Evolutionary conservation across 495 filamentous ascomycete genomes (phyloP).

Genomic region (Acidiella bohemica): DNA sequence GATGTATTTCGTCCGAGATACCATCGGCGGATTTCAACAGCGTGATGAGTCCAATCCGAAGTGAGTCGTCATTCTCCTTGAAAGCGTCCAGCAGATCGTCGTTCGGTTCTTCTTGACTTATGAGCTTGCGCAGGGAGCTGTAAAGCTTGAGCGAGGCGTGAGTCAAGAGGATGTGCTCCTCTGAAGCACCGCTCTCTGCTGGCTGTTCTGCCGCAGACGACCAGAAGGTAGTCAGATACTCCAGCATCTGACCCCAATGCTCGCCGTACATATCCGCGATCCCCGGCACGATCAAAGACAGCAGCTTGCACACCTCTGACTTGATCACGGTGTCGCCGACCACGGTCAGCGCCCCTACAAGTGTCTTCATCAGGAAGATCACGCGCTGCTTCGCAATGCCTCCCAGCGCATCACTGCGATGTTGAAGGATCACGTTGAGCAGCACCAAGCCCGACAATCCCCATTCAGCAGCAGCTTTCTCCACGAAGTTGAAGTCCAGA

Average conservation of each 20-base stretch:
- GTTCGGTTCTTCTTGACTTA: conserved; percentile 45
- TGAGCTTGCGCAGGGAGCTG: conserved; percentile 40
- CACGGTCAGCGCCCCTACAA: conserved; percentile 54
- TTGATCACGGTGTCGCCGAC: conserved; percentile 34
- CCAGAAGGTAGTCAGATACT: conserved; percentile 34
- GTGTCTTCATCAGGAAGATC: conserved; percentile 68
- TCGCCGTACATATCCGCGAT: conserved; percentile 68
- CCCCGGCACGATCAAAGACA: conserved; percentile 52
- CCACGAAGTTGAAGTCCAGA: conserved; percentile 27
- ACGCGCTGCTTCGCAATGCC: conserved; percentile 54
- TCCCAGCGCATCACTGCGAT: conserved; percentile 35
- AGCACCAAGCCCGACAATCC: conserved; percentile 45
- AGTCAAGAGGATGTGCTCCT: conserved; percentile 40
- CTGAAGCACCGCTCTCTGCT: not conserved
- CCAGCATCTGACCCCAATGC: conserved; percentile 62
- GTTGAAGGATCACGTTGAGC: conserved; percentile 44
- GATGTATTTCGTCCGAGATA: conserved; percentile 16
- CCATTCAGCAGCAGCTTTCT: conserved; percentile 31
- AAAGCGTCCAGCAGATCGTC: conserved; percentile 75
- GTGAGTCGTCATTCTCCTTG: conserved; percentile 34
- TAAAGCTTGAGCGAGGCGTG: conserved; percentile 62
- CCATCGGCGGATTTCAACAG: conserved; percentile 32
- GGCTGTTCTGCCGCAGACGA: not conserved
- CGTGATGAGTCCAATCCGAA: conserved; percentile 46
- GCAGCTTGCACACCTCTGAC: conserved; percentile 46